phyloP scores from a whole-genome alignment of 164 flowering plant genomes.

The Aristolochia californica region DNA sequence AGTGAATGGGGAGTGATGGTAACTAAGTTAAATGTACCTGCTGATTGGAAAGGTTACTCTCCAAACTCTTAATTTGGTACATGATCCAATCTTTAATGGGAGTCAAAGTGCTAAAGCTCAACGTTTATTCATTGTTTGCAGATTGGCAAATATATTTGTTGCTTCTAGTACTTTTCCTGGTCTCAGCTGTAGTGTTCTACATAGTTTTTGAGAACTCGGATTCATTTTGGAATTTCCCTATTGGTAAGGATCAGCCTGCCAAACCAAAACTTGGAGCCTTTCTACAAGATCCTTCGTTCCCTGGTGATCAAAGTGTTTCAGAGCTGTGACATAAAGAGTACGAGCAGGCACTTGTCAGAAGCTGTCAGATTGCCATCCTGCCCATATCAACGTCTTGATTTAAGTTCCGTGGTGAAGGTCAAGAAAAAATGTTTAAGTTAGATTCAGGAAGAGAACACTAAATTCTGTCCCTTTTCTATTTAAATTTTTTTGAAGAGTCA shows the following conservation, averaged over 20 bases:
- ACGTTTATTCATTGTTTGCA: conserved; percentile 24
- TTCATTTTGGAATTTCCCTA: conserved; percentile 85
- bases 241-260: conserved; percentile 30
- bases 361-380: too few relatives aligned
- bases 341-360: too few relatives aligned
- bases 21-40: conserved; percentile 68
- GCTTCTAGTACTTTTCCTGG: conserved; percentile 67
- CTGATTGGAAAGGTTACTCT: conserved; percentile 87
- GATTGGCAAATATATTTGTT: conserved; percentile 86
- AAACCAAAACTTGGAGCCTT: conserved; percentile 31
- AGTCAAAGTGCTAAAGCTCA: conserved; percentile 3
- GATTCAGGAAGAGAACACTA: too few relatives aligned
- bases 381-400: too few relatives aligned
- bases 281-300: conserved; percentile 1
- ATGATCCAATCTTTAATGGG: background rate
- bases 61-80: background rate
- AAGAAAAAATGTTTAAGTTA: too few relatives aligned
- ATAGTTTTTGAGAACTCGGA: conserved; percentile 73
- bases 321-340: too few relatives aligned
- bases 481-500: too few relatives aligned
- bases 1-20: conserved; percentile 72
- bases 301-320: too few relatives aligned
- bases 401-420: too few relatives aligned
- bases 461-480: too few relatives aligned
- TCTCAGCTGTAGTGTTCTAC: conserved; percentile 63